A percentile compares a stretch with the other conserved stretches of the same genome.
Evolutionary conservation across 2,329 filamentous ascomycete genomes (phyloP).

Genomic region (Dactylonectria estremocensis): DNA sequence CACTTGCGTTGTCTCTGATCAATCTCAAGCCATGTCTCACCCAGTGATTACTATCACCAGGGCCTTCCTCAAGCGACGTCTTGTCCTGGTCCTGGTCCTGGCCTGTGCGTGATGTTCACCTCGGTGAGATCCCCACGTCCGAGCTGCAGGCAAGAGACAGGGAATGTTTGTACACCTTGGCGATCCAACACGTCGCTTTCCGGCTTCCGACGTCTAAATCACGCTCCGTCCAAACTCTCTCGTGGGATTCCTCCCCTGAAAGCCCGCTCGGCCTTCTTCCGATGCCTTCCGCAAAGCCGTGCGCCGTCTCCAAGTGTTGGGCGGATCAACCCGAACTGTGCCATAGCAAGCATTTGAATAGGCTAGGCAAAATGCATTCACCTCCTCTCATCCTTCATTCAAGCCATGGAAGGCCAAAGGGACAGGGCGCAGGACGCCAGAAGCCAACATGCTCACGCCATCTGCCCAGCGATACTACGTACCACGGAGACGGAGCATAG

Average conservation of each 20-base stretch:
- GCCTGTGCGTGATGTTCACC: not conserved
- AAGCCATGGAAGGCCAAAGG: not conserved
- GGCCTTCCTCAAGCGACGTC: not conserved
- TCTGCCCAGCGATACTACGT: slow-evolving; percentile 2
- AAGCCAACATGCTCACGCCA: slow-evolving; percentile 15
- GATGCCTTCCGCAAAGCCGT: slow-evolving; percentile 17
- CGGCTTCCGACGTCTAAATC: not conserved
- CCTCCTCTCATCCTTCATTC: not conserved
- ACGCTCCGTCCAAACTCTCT: slow-evolving; percentile 23
- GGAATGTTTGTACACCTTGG: not conserved
- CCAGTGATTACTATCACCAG: not conserved
- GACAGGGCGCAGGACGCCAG: not conserved
- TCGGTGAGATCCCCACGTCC: not conserved
- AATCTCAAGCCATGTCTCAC: slow-evolving; percentile 1
- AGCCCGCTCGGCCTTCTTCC: slow-evolving; percentile 31
- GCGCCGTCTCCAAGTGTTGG: not conserved
- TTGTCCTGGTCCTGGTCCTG: not conserved
- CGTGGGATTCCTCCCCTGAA: not conserved
- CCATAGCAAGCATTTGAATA: not conserved
- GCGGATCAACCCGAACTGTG: slow-evolving; percentile 23
- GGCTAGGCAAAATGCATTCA: not conserved
- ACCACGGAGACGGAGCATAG: not conserved
- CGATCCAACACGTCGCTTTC: not conserved
- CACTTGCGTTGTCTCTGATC: slow-evolving; percentile 8
- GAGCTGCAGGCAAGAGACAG: not conserved